A percentile compares a stretch with the other conserved stretches of the same genome.
Evolutionary conservation across 1,139 yeast genomes (phyloP).

Genomic region (Wickerhamomyces sp.): DNA sequence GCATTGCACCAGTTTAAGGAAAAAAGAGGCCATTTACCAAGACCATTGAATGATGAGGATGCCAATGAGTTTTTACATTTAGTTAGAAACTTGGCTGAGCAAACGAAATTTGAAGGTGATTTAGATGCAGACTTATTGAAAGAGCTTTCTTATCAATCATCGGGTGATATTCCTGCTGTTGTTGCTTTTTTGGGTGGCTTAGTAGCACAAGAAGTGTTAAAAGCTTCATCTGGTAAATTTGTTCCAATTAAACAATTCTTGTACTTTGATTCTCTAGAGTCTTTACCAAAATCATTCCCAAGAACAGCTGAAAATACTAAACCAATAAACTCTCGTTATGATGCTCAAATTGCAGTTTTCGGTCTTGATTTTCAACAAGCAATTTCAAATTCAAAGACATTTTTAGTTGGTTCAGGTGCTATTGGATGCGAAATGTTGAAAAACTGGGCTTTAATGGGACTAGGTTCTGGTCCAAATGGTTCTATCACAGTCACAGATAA

Average conservation of each 20-base stretch:
- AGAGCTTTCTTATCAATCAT: constrained; percentile 78
- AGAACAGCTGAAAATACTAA: constrained; percentile 70
- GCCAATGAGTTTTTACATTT: constrained; percentile 62
- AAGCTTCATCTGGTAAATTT: constrained; percentile 92
- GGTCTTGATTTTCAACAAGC: constrained; percentile 74
- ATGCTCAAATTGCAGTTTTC: constrained; percentile 89
- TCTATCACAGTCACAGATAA: constrained; percentile 83
- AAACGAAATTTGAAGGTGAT: constrained; percentile 38
- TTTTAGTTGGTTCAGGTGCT: constrained; percentile 97
- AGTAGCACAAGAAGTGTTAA: constrained; percentile 93
- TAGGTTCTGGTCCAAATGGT: constrained; percentile 90
- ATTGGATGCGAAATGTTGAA: constrained; percentile 99
- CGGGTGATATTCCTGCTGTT: constrained; percentile 89
- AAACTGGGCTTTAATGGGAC: constrained; percentile 97
- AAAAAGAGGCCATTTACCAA: constrained; percentile 62
- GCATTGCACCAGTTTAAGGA: constrained; percentile 75
- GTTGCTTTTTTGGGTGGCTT: constrained; percentile 92
- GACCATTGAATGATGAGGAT: constrained; percentile 72
- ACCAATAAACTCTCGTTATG: constrained; percentile 82
- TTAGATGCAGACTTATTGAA: constrained; percentile 63
- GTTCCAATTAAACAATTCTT: constrained; percentile 87
- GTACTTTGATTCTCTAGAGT: constrained; percentile 91
- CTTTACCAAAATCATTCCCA: constrained; percentile 52
- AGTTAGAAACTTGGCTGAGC: constrained; percentile 55
- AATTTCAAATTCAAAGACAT: constrained; percentile 73